Percentiles rank a stretch among this genome's conserved stretches.
Evolutionary conservation across 2,329 filamentous ascomycete genomes (phyloP).

Genomic region (Clonostachys rhizophaga): DNA sequence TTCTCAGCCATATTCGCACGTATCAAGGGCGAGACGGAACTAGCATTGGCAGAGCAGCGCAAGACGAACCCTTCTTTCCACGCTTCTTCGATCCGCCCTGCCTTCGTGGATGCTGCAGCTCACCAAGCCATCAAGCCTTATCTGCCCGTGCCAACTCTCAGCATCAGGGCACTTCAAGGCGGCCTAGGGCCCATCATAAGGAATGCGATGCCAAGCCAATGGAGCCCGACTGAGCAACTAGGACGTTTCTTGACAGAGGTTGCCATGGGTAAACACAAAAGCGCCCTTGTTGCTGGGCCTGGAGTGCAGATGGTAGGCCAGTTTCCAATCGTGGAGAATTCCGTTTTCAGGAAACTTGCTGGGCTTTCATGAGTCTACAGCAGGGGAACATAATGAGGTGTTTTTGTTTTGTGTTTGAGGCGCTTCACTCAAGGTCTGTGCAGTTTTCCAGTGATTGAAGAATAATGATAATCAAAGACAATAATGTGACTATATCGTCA

Average conservation of each 20-base stretch:
- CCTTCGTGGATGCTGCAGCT: conserved; percentile 43
- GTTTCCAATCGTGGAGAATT: too few species aligned
- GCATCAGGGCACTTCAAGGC: conserved; percentile 4
- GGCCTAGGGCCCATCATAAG: conserved; percentile 11
- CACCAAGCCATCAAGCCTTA: conserved; percentile 38
- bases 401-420: too few species aligned
- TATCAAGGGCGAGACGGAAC: conserved; percentile 65
- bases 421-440: too few species aligned
- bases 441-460: too few species aligned
- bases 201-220: conserved; percentile 4
- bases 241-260: conserved; percentile 37
- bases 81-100: conserved; percentile 51
- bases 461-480: too few species aligned
- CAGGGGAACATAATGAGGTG: too few species aligned
- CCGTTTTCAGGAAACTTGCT: too few species aligned
- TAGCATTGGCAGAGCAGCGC: conserved; percentile 48
- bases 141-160: conserved; percentile 21
- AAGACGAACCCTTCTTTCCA: conserved; percentile 15
- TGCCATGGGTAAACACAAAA: conserved; percentile 30
- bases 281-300: too few species aligned
- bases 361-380: too few species aligned
- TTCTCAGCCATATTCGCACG: conserved; percentile 56
- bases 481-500: too few species aligned
- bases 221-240: conserved; percentile 36
- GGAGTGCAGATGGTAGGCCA: too few species aligned